These are phyloP conservation scores for Arthroderma sp. DNA, from an alignment of 2,329 filamentous ascomycete species.

Conservation along the genomic window DNA sequence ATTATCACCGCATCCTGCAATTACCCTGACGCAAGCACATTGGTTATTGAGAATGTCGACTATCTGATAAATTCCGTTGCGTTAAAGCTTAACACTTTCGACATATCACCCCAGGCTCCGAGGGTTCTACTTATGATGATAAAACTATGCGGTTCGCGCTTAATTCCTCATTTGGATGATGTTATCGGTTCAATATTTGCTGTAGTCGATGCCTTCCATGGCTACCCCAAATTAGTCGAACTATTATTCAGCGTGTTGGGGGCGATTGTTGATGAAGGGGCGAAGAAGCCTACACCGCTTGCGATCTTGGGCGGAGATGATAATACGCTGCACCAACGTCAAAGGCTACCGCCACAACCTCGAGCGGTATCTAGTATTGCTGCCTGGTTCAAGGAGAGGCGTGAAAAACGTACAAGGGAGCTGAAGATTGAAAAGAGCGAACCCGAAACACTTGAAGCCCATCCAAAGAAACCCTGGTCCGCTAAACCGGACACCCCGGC, in stretches of 20 bases:
- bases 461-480: constrained; percentile 22
- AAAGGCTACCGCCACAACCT: constrained; percentile 22
- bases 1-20: constrained; percentile 62
- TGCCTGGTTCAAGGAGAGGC: constrained; percentile 25
- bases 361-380: constrained; percentile 26
- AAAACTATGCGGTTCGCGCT: constrained; percentile 62
- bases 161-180: constrained; percentile 85
- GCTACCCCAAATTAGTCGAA: constrained; percentile 77
- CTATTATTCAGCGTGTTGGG: constrained; percentile 70
- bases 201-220: constrained; percentile 88
- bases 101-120: constrained; percentile 81
- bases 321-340: constrained; percentile 16
- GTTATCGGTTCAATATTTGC: constrained; percentile 83
- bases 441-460: constrained; percentile 11
- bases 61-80: constrained; percentile 93
- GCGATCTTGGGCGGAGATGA: constrained; percentile 26
- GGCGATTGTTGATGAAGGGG: constrained; percentile 72
- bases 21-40: constrained; percentile 60
- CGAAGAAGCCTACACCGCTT: constrained; percentile 42
- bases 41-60: constrained; percentile 85
- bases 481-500: constrained; percentile 15
- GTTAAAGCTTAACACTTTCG: constrained; percentile 77
- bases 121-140: constrained; percentile 94
- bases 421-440: constrained; percentile 15
- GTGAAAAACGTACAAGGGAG: constrained; percentile 22